Evolutionary conservation across 306 rosid genomes (phyloP).

Genomic region (Gastrolobium bilobum): DNA sequence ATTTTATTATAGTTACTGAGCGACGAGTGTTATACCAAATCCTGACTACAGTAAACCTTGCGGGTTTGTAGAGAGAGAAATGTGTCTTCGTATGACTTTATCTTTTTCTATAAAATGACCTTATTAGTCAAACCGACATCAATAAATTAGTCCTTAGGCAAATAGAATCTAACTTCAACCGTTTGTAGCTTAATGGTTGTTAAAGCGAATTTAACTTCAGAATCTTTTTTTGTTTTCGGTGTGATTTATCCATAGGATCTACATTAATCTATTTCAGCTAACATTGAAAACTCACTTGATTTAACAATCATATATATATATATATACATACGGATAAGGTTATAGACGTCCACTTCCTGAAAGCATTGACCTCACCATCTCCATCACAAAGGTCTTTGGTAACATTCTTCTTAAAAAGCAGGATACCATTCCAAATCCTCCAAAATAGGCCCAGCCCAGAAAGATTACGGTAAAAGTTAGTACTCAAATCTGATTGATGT

Average conservation of each 20-base stretch:
- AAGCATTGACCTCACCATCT: not conserved
- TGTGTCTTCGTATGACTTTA: not conserved
- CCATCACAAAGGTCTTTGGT: not conserved
- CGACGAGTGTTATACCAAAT: not conserved
- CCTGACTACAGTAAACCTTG: not conserved
- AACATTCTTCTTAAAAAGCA: not conserved
- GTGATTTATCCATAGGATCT: not conserved
- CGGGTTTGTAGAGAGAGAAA: not conserved
- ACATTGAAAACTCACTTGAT: not conserved
- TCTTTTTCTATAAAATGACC: constrained; percentile 3
- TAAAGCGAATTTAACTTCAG: constrained; percentile 7
- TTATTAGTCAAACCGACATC: constrained; percentile 40
- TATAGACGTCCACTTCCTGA: not conserved
- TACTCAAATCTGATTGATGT: not conserved
- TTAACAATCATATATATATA: not conserved
- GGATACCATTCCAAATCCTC: not conserved
- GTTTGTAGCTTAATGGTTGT: not conserved
- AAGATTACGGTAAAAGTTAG: not conserved
- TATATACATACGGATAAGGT: too few relatives aligned
- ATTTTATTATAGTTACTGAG: not conserved
- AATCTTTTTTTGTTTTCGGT: not conserved
- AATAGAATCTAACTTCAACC: constrained; percentile 31
- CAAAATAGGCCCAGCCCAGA: not conserved
- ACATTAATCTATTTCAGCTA: not conserved
- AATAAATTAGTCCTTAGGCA: not conserved